A percentile compares a stretch with the other conserved stretches of the same genome.
Conservation (phyloP, 129 eudicot genomes). For the Arctium lappa region DNA sequence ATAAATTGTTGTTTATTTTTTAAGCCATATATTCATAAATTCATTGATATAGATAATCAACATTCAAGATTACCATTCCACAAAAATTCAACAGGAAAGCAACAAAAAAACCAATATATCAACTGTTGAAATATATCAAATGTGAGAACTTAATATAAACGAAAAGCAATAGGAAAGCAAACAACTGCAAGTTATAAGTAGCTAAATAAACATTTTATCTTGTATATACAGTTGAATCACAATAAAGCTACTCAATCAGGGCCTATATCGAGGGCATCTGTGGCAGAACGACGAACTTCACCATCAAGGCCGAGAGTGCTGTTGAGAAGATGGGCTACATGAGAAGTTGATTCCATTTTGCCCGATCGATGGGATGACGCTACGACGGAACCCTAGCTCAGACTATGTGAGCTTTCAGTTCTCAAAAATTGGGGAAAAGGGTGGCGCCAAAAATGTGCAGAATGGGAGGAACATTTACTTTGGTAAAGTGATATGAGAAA, state of each 20-base stretch:
- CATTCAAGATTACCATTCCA: too few species aligned
- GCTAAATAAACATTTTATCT: neutral
- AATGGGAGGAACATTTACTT: conserved; percentile 28
- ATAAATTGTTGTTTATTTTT: too few species aligned
- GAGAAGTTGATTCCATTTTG: conserved; percentile 29
- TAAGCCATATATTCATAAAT: too few species aligned
- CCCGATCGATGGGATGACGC: neutral
- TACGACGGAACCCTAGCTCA: conserved; percentile 48
- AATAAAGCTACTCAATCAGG: neutral
- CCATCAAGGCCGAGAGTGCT: conserved; percentile 61
- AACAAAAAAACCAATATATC: too few species aligned
- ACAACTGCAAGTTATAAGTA: neutral
- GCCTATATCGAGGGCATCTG: conserved; percentile 45
- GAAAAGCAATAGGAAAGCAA: neutral
- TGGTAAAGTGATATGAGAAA: neutral
- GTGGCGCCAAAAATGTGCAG: conserved; percentile 20
- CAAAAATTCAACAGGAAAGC: too few species aligned
- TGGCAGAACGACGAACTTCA: conserved; percentile 49
- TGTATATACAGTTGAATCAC: neutral
- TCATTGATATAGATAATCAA: too few species aligned
- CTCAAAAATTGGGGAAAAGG: conserved; percentile 14
- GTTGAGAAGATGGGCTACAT: conserved; percentile 41
- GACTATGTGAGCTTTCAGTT: neutral
- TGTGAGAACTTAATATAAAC: too few species aligned
- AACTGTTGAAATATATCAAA: too few species aligned